These are phyloP conservation scores for Penicillium longicatenatum DNA, from an alignment of 495 filamentous ascomycete species.

Conservation along the genomic window DNA sequence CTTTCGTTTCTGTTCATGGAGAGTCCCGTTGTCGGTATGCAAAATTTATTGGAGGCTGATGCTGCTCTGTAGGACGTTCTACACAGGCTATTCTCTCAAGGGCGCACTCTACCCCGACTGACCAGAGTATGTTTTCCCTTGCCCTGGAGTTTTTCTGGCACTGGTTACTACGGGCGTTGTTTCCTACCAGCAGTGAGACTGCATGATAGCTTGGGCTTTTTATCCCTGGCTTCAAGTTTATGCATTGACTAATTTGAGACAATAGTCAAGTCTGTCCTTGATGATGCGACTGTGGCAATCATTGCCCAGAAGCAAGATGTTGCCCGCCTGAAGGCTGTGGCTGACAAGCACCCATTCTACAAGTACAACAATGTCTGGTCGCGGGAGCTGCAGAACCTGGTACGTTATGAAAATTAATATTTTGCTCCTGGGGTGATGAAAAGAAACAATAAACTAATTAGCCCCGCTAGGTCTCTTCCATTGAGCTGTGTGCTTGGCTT, in stretches of 20 bases:
- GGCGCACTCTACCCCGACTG: constrained; percentile 81
- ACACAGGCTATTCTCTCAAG: constrained; percentile 81
- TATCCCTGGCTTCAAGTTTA: neutral
- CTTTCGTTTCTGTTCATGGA: neutral
- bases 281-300: constrained; percentile 43
- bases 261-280: constrained; percentile 47
- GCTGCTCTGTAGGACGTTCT: constrained; percentile 49
- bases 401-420: constrained; percentile 24
- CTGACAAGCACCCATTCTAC: constrained; percentile 90
- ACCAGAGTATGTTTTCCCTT: constrained; percentile 65
- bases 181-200: neutral
- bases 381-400: constrained; percentile 80
- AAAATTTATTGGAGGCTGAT: constrained; percentile 9
- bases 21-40: neutral
- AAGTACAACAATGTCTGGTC: constrained; percentile 90
- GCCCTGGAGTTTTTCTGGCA: neutral
- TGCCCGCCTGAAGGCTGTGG: constrained; percentile 61
- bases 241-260: constrained; percentile 7
- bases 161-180: neutral
- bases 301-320: constrained; percentile 48
- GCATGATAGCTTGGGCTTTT: neutral
- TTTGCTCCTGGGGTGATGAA: neutral
- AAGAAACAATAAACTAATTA: neutral
- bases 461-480: constrained; percentile 53
- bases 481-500: constrained; percentile 77